phyloP scores from a whole-genome alignment of 805 yeast genomes.

The Yarrowia yakushimensis region DNA sequence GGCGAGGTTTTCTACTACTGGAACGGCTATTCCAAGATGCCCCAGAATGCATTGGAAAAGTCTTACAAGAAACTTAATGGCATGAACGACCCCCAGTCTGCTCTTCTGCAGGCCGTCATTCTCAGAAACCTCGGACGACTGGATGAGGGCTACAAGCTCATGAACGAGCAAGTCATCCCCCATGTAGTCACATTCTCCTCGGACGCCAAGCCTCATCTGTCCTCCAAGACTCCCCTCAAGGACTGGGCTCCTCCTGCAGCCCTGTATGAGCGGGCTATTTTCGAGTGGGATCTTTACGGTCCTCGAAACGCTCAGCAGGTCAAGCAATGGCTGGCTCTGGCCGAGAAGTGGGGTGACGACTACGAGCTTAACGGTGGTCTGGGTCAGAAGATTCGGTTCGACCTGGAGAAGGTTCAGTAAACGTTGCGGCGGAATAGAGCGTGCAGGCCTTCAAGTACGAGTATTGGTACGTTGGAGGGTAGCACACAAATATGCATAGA shows the following conservation, averaged over 20 bases:
- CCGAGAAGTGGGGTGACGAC: conserved; percentile 73
- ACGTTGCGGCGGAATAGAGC: neutral
- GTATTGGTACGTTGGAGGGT: neutral
- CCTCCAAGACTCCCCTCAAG: conserved; percentile 48
- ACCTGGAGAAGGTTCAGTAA: conserved; percentile 22
- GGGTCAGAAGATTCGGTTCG: conserved; percentile 14
- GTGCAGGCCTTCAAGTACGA: neutral
- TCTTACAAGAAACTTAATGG: conserved; percentile 56
- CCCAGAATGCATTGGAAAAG: conserved; percentile 50
- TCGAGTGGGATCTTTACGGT: conserved; percentile 66
- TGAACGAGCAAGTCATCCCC: conserved; percentile 53
- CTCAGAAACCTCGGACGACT: conserved; percentile 44
- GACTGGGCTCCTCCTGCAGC: conserved; percentile 91
- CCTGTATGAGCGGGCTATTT: conserved; percentile 76
- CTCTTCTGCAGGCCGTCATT: conserved; percentile 52
- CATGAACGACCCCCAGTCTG: conserved; percentile 36
- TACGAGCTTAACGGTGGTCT: conserved; percentile 59
- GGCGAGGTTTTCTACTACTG: conserved; percentile 86
- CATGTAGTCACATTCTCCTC: conserved; percentile 41
- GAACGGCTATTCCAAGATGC: conserved; percentile 89
- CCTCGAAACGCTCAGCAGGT: conserved; percentile 48
- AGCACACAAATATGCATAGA: conserved; percentile 16
- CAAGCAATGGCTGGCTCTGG: conserved; percentile 64
- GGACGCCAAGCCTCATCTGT: conserved; percentile 32
- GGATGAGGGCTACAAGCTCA: conserved; percentile 53